These are phyloP conservation scores for Takakia lepidozioides DNA, from an alignment of 225 moss, liverwort and hornwort species.

Conservation along the genomic window DNA sequence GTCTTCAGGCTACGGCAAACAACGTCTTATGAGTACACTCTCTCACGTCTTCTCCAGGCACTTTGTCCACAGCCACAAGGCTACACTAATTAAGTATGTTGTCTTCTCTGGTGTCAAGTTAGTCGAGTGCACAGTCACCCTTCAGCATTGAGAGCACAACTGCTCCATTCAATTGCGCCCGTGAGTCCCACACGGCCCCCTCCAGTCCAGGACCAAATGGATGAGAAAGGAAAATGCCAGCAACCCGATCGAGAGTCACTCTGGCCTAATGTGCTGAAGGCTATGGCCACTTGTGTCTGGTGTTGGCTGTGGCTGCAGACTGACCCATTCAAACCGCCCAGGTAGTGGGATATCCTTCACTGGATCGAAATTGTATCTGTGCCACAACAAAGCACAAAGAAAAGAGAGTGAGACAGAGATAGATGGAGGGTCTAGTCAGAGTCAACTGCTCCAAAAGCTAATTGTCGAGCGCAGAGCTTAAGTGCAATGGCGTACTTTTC, in stretches of 20 bases:
- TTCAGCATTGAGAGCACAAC: too few species aligned
- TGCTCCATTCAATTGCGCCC: conserved; percentile 1
- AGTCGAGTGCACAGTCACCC: too few species aligned
- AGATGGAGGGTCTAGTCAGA: neutral
- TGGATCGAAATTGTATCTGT: conserved; percentile 45
- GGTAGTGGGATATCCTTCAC: conserved; percentile 23
- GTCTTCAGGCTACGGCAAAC: too few species aligned
- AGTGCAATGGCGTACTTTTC: conserved; percentile 27
- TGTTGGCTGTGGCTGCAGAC: conserved; percentile 7
- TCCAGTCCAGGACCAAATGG: too few species aligned
- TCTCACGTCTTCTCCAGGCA: too few species aligned
- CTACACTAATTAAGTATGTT: too few species aligned
- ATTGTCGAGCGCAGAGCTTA: too few species aligned
- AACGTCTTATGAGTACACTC: too few species aligned
- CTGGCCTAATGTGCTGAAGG: conserved; percentile 18
- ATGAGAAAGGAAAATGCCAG: conserved; percentile 7
- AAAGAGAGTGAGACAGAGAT: neutral
- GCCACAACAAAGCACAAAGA: neutral
- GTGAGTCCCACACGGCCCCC: conserved; percentile 8
- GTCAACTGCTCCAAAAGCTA: neutral
- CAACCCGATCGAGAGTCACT: conserved; percentile 15
- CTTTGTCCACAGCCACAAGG: too few species aligned
- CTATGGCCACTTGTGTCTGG: conserved; percentile 1
- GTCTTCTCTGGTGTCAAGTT: too few species aligned
- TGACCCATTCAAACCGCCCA: conserved; percentile 32